Evolutionary conservation across 1,139 yeast genomes (phyloP).

Genomic region (Pichia sp.): DNA sequence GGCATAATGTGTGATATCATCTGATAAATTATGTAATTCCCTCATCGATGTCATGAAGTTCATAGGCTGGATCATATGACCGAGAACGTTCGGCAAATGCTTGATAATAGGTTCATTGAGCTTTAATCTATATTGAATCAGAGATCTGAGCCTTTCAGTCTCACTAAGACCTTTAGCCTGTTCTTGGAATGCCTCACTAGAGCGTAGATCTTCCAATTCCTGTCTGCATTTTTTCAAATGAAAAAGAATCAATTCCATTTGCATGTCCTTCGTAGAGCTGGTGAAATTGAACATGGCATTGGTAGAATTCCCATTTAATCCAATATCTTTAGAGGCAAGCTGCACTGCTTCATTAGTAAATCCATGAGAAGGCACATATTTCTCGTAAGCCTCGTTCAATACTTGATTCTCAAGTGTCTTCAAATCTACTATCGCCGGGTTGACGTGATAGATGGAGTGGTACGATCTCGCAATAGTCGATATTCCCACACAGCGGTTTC

Average conservation of each 20-base stretch:
- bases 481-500: no score
- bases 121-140: slow-evolving; percentile 54
- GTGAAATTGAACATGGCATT: slow-evolving; percentile 48
- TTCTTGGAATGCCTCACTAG: slow-evolving; percentile 16
- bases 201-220: slow-evolving; percentile 29
- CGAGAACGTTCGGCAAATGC: slow-evolving; percentile 42
- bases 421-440: slow-evolving; percentile 21
- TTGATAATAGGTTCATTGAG: slow-evolving; percentile 51
- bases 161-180: slow-evolving; percentile 19
- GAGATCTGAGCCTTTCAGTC: slow-evolving; percentile 33
- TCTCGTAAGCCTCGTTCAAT: slow-evolving; percentile 38
- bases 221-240: slow-evolving; percentile 56
- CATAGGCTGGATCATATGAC: slow-evolving; percentile 52
- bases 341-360: slow-evolving; percentile 57
- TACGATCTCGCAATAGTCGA: slow-evolving; percentile 12
- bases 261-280: slow-evolving; percentile 28
- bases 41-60: slow-evolving; percentile 39
- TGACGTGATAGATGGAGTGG: slow-evolving; percentile 25
- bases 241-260: slow-evolving; percentile 54
- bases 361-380: slow-evolving; percentile 62
- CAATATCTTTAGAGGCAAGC: slow-evolving; percentile 52
- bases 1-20: slow-evolving; percentile 77
- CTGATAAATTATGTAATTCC: slow-evolving; percentile 70
- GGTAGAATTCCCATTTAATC: slow-evolving; percentile 49
- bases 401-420: slow-evolving; percentile 28